Base-by-base conservation (phyloP, 1,284 basidiomycete genomes). In the Rhodotorula glutinis region DNA sequence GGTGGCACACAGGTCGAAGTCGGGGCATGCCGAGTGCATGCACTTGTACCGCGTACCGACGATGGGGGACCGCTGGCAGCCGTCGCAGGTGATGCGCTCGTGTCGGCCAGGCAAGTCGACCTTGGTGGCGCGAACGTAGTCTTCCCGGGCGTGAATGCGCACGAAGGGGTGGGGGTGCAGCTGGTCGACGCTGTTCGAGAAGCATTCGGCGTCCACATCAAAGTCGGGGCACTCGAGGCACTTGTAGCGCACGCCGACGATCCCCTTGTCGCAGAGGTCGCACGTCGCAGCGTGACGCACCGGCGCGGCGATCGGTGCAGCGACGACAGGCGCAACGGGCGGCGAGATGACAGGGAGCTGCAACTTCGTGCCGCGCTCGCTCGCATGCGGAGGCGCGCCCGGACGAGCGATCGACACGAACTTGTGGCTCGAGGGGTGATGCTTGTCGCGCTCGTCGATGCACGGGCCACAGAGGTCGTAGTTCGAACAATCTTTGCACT, bases 241-340 rank as follows among this genome's bases (percentile, higher is more conserved):
- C 83, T 92, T 92, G 79, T 85, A 91, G 29, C 90, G 84, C 44
- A 83, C 76, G 3, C 89, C 89, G 40, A 75, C 75, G 65, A 92
- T 88, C 8, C 77, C 76, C 61, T 81, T 80, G 19, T 77, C 71
- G 78, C 90, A 92, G 9, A 74, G 71, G 69, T 78, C 75, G 69
- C 77, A 78, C 9, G 70, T 69, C 2, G 77, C 75, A 9, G 65
- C 58, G 57, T 76, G 74, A 1, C 52, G 17, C 27, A 49, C 25
- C 17, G 49, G 60, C 23, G 47, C 30, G 40, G 40, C 23, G 41
- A 11, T 11, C 33, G 33, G 33, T 38, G 33, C 33, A 11, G 33
- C 7, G 33, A 38, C 33, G 33, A 38, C 33, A 38, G 43, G 43
- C 43, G 14, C 14, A 21, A 44, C 43, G 9, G 43, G 29, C 54